A percentile compares a stretch with the other conserved stretches of the same genome.
These are phyloP conservation scores for Trametes maxima DNA, from an alignment of 768 basidiomycete genomes.

Conservation along the genomic window DNA sequence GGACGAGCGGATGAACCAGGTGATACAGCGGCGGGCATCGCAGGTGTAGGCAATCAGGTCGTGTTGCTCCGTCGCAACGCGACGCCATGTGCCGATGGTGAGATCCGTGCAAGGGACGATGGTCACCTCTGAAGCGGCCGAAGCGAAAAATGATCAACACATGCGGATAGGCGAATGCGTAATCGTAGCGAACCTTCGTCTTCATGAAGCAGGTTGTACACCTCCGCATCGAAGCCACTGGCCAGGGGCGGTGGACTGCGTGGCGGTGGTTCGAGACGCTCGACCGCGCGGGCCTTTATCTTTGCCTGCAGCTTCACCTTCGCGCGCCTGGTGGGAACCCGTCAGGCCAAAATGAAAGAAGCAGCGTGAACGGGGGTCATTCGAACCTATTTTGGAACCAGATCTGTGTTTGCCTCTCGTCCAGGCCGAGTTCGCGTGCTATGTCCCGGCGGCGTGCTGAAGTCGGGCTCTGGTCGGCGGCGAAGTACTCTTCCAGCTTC, in stretches of 20 bases:
- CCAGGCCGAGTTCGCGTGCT: constrained; percentile 73
- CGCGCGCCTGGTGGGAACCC: constrained; percentile 55
- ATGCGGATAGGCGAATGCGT: not conserved
- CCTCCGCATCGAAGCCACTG: constrained; percentile 56
- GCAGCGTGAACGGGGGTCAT: constrained; percentile 4
- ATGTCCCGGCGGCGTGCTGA: constrained; percentile 73
- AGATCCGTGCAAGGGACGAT: constrained; percentile 78
- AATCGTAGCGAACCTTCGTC: constrained; percentile 61
- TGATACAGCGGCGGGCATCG: constrained; percentile 63
- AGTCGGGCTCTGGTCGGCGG: constrained; percentile 70
- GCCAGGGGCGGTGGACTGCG: constrained; percentile 55
- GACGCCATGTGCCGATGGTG: constrained; percentile 77
- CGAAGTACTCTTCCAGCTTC: constrained; percentile 72
- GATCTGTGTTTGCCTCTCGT: constrained; percentile 86
- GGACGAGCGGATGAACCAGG: constrained; percentile 77
- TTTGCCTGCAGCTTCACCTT: constrained; percentile 73
- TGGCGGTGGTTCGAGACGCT: constrained; percentile 42
- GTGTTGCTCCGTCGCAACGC: constrained; percentile 62
- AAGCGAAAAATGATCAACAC: not conserved
- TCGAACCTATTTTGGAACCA: constrained; percentile 86
- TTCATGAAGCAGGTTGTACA: constrained; percentile 72
- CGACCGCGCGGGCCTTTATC: constrained; percentile 38
- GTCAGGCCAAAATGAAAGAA: constrained; percentile 1
- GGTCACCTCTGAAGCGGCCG: constrained; percentile 55
- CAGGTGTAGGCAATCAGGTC: constrained; percentile 80